Conservation (phyloP, 192 early-diverging fungal species). For the Entomortierella beljakovae region DNA sequence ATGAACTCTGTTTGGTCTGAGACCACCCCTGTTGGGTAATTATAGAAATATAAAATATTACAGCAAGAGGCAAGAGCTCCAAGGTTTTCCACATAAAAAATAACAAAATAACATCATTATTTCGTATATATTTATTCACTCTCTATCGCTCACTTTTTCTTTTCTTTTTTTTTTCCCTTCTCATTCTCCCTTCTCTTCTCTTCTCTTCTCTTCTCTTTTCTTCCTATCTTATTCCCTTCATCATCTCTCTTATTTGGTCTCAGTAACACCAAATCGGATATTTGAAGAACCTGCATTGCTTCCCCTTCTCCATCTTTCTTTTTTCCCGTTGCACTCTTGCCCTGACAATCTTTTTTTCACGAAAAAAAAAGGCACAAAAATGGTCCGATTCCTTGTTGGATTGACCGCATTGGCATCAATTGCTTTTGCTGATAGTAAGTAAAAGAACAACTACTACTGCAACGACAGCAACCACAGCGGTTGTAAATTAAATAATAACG, state of each 20-base stretch:
- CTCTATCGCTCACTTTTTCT: not conserved
- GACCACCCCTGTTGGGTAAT: too few species aligned
- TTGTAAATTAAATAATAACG: too few species aligned
- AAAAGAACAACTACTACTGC: not conserved
- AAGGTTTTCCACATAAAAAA: too few species aligned
- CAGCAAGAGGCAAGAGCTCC: too few species aligned
- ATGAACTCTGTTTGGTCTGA: too few species aligned
- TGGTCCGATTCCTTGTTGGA: conserved; percentile 39
- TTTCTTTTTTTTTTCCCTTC: not conserved
- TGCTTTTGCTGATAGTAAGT: conserved; percentile 51
- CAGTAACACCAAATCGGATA: not conserved
- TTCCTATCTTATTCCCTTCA: not conserved
- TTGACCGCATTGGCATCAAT: conserved; percentile 35
- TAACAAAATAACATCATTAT: too few species aligned
- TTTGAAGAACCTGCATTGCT: not conserved
- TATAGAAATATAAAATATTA: too few species aligned
- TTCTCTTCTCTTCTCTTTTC: not conserved
- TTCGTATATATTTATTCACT: too few species aligned
- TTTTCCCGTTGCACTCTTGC: not conserved
- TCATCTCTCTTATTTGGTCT: not conserved
- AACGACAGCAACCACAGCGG: not conserved
- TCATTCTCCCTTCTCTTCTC: not conserved
- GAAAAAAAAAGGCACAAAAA: conserved; percentile 3
- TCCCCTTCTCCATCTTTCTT: not conserved
- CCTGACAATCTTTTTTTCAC: not conserved